Percentiles rank a stretch among this genome's conserved stretches.
Conservation (phyloP, 2,329 filamentous ascomycete genomes). For the Aulographum hederae region DNA sequence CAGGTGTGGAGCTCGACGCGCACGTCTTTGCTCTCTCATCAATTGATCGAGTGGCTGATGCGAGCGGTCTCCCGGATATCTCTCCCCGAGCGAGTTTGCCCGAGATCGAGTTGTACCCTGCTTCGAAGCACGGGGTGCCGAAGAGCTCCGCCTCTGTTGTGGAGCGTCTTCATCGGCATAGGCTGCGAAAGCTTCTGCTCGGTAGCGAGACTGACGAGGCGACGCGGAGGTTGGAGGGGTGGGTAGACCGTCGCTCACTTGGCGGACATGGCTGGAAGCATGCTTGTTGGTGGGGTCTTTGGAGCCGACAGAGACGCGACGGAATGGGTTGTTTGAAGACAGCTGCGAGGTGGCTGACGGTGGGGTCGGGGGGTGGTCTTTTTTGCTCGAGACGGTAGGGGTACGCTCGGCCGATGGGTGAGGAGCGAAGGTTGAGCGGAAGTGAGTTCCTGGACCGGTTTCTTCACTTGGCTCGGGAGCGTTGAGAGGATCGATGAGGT, state of each 20-base stretch:
- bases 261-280: background rate
- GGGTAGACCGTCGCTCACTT: conserved; percentile 17
- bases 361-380: conserved; percentile 11
- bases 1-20: conserved; percentile 48
- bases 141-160: background rate
- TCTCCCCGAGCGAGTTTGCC: conserved; percentile 35
- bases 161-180: too few species aligned
- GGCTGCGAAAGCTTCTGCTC: conserved; percentile 22
- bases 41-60: conserved; percentile 50
- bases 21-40: conserved; percentile 41
- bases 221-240: conserved; percentile 37
- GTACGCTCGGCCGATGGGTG: conserved; percentile 3
- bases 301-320: background rate
- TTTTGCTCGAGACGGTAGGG: too few species aligned
- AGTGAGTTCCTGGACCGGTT: conserved; percentile 43
- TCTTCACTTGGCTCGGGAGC: conserved; percentile 50
- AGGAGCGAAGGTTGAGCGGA: conserved; percentile 27
- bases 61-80: conserved; percentile 46
- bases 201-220: conserved; percentile 28
- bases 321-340: background rate
- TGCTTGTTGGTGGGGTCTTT: background rate
- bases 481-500: conserved; percentile 51
- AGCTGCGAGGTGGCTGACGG: conserved; percentile 7
- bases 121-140: conserved; percentile 3
- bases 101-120: conserved; percentile 13